phyloP scores from a whole-genome alignment of 1,284 basidiomycete species.

The Cryptococcus neoformans region DNA sequence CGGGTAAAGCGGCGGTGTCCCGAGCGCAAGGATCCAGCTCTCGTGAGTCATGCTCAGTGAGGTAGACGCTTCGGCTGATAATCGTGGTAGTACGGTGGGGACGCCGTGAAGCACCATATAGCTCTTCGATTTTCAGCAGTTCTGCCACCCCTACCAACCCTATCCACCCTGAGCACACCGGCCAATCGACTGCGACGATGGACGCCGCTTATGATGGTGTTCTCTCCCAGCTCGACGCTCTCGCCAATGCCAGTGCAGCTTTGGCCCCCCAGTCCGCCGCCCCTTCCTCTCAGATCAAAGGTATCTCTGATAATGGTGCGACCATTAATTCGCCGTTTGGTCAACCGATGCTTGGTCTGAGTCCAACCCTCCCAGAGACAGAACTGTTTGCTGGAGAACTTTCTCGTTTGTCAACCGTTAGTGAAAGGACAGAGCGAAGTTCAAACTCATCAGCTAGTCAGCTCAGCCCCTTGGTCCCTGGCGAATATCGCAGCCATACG shows the following conservation, averaged over 20 bases:
- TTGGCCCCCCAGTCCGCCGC: background rate
- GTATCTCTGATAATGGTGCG: background rate
- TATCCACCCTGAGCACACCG: constrained; percentile 22
- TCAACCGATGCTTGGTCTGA: constrained; percentile 15
- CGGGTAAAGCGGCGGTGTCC: background rate
- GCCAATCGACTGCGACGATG: constrained; percentile 25
- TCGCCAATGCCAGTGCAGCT: constrained; percentile 14
- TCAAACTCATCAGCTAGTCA: constrained; percentile 2
- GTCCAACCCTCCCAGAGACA: constrained; percentile 1
- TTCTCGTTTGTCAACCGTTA: constrained; percentile 25
- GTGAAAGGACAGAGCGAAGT: constrained; percentile 28
- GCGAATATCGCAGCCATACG: constrained; percentile 4
- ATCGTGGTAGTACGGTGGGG: background rate
- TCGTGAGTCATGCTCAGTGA: no score
- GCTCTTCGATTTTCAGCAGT: background rate
- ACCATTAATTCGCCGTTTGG: constrained; percentile 4
- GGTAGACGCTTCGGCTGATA: background rate
- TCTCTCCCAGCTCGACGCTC: constrained; percentile 35
- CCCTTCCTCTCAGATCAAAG: background rate
- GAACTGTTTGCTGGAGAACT: constrained; percentile 4
- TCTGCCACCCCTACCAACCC: background rate
- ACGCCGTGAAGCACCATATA: background rate
- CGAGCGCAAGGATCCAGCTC: background rate
- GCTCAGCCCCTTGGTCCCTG: constrained; percentile 12
- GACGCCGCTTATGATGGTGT: constrained; percentile 42